Evolutionary conservation across 2,329 filamentous ascomycete species (phyloP).

Genomic region (Emergomyces orientalis): DNA sequence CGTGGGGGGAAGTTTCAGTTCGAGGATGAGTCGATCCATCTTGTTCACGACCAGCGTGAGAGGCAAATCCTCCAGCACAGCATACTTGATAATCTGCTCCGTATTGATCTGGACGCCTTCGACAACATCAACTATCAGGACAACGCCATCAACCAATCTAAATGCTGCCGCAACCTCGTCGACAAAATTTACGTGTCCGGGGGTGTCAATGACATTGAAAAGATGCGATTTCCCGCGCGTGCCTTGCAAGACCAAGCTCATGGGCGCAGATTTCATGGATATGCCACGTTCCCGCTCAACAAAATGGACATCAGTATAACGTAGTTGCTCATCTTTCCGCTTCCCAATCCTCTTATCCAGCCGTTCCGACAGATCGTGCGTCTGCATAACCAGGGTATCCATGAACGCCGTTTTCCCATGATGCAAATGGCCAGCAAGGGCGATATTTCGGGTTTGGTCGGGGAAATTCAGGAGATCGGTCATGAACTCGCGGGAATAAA

Average conservation of each 20-base stretch:
- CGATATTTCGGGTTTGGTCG: conserved; percentile 86
- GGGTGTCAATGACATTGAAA: conserved; percentile 90
- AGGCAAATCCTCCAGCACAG: conserved; percentile 79
- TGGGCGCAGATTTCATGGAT: conserved; percentile 86
- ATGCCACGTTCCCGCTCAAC: conserved; percentile 82
- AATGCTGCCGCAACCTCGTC: conserved; percentile 89
- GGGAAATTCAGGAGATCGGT: conserved; percentile 93
- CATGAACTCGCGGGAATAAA: conserved; percentile 86
- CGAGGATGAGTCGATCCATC: conserved; percentile 88
- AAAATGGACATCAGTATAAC: conserved; percentile 88
- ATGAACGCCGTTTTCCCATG: conserved; percentile 97
- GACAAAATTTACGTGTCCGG: conserved; percentile 96
- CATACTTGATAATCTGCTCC: conserved; percentile 94
- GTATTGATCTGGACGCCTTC: conserved; percentile 99
- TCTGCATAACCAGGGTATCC: conserved; percentile 96
- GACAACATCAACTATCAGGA: conserved; percentile 88
- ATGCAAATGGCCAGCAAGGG: conserved; percentile 83
- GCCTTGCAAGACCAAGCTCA: conserved; percentile 82
- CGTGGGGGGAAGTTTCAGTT: conserved; percentile 84
- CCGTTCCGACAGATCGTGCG: conserved; percentile 73
- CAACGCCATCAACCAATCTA: conserved; percentile 81
- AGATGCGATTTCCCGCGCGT: conserved; percentile 92
- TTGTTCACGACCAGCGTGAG: conserved; percentile 92
- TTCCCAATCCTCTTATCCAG: conserved; percentile 72
- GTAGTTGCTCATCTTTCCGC: conserved; percentile 76